A percentile compares a stretch with the other conserved stretches of the same genome.
phyloP scores from a whole-genome alignment of 2,329 filamentous ascomycete species.

The Thelonectria olida region DNA sequence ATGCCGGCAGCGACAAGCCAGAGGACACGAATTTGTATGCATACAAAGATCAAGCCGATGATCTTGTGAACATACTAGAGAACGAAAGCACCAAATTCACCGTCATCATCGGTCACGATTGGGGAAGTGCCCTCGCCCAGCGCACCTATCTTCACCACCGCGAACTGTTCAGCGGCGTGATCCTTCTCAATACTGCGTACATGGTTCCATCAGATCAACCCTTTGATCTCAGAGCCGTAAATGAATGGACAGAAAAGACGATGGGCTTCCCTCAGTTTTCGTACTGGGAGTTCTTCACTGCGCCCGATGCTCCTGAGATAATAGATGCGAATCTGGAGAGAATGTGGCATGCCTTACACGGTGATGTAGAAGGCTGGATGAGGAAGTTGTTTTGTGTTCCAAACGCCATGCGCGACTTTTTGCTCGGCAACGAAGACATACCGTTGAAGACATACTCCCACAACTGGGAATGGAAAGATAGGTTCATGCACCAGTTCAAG shows the following conservation, averaged over 20 bases:
- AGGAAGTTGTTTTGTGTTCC: constrained; percentile 22
- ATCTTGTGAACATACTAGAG: constrained; percentile 16
- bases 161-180: constrained; percentile 6
- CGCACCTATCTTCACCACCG: constrained; percentile 14
- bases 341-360: constrained; percentile 22
- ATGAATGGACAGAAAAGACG: not conserved
- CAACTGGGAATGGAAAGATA: constrained; percentile 5
- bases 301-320: constrained; percentile 12
- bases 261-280: constrained; percentile 20
- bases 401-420: constrained; percentile 21
- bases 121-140: constrained; percentile 16
- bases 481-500: constrained; percentile 14
- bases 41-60: constrained; percentile 20
- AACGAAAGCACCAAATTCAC: not conserved
- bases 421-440: constrained; percentile 15
- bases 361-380: constrained; percentile 20
- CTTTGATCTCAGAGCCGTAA: constrained; percentile 15
- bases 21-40: constrained; percentile 2
- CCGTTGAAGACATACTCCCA: constrained; percentile 8
- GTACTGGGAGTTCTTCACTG: constrained; percentile 21
- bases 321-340: constrained; percentile 18
- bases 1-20: constrained; percentile 19
- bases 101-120: constrained; percentile 22
- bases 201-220: constrained; percentile 15
- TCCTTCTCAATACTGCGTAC: constrained; percentile 20